Evolutionary conservation across 306 rosid genomes (phyloP).

Genomic region (Senna tora): DNA sequence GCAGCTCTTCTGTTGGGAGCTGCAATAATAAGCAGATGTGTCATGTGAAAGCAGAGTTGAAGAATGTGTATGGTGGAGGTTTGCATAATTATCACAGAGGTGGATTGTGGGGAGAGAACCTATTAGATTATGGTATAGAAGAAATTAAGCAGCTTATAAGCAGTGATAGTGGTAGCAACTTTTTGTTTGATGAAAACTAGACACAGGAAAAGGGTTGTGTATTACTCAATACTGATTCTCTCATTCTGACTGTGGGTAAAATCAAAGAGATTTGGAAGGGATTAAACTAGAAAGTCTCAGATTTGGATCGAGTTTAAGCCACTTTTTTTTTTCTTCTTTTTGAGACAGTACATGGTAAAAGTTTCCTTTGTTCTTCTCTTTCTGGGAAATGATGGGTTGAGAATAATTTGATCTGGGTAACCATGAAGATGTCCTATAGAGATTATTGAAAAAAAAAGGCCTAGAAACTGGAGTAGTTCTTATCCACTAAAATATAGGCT

Average conservation of each 20-base stretch:
- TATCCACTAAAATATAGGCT: slow-evolving; percentile 6
- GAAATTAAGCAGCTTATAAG: slow-evolving; percentile 74
- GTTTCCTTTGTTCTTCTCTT: neutral
- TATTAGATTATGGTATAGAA: slow-evolving; percentile 66
- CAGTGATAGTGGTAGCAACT: slow-evolving; percentile 51
- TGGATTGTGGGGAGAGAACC: slow-evolving; percentile 54
- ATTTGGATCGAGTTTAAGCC: slow-evolving; percentile 21
- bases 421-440: neutral
- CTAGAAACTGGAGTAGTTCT: neutral
- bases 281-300: slow-evolving; percentile 21
- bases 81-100: slow-evolving; percentile 29
- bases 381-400: neutral
- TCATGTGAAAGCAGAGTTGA: slow-evolving; percentile 27
- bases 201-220: slow-evolving; percentile 54
- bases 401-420: neutral
- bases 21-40: slow-evolving; percentile 32
- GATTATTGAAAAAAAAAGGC: neutral
- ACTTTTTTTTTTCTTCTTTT: slow-evolving; percentile 15
- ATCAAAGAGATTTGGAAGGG: slow-evolving; percentile 10
- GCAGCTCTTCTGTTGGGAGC: slow-evolving; percentile 64
- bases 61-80: slow-evolving; percentile 14
- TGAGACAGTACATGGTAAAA: neutral
- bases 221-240: slow-evolving; percentile 65
- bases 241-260: slow-evolving; percentile 54
- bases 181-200: slow-evolving; percentile 65